Evolutionary conservation across 2,329 filamentous ascomycete species (phyloP).

Genomic region (Fusarium sp.): DNA sequence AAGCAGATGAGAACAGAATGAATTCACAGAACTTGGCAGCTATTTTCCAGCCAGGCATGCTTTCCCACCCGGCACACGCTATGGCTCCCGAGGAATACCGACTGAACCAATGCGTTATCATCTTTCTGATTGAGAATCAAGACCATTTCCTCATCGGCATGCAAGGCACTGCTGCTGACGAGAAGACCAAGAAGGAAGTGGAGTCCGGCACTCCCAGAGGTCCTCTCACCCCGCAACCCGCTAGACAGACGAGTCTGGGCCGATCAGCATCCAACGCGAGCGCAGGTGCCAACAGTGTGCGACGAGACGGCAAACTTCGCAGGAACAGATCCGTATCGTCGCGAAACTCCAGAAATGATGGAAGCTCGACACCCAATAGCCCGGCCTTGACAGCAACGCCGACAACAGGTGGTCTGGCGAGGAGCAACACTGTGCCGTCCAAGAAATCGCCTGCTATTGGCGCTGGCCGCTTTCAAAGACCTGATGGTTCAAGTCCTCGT

Average conservation of each 20-base stretch:
- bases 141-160: conserved; percentile 98
- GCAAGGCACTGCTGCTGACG: conserved; percentile 98
- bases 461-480: conserved; percentile 71
- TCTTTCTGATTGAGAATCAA: conserved; percentile 98
- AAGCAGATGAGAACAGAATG: conserved; percentile 97
- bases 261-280: conserved; percentile 89
- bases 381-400: conserved; percentile 67
- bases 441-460: conserved; percentile 83
- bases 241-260: conserved; percentile 62
- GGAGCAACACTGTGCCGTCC: conserved; percentile 93
- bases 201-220: conserved; percentile 73
- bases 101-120: conserved; percentile 94
- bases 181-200: conserved; percentile 74
- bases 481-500: conserved; percentile 48
- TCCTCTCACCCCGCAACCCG: conserved; percentile 60
- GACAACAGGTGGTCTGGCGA: conserved; percentile 65
- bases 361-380: conserved; percentile 75
- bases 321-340: conserved; percentile 94
- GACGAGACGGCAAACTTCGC: conserved; percentile 81
- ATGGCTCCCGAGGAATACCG: conserved; percentile 96
- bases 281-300: conserved; percentile 86
- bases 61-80: conserved; percentile 93
- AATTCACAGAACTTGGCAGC: conserved; percentile 92
- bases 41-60: conserved; percentile 96
- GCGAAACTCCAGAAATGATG: conserved; percentile 82